Conservation (phyloP, 208 protist species). For the Leishmania martiniquensis region DNA sequence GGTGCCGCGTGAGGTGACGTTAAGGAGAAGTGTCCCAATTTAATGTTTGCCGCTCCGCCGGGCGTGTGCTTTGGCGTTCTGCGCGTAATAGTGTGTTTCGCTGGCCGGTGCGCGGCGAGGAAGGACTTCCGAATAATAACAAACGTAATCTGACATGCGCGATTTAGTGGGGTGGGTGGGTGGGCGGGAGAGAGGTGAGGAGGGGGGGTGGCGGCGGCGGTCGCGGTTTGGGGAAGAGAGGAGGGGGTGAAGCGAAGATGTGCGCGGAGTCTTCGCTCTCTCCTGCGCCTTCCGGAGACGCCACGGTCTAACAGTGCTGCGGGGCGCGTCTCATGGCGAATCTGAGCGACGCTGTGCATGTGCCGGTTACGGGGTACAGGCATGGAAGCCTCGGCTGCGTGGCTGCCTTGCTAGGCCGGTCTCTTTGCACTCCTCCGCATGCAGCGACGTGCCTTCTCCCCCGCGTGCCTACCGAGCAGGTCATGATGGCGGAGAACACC, state of each 20-base stretch:
- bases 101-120: too few species aligned
- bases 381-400: background rate
- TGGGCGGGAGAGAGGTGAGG: background rate
- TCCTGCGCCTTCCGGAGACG: background rate
- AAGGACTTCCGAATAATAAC: background rate
- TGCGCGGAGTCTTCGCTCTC: background rate
- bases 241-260: background rate
- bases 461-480: background rate
- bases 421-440: background rate
- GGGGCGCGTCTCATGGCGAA: background rate
- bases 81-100: background rate
- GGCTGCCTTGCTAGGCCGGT: background rate
- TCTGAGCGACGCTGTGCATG: background rate
- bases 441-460: background rate
- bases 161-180: too few species aligned
- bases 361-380: background rate
- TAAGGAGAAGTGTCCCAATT: background rate
- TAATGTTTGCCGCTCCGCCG: background rate
- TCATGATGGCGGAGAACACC: background rate
- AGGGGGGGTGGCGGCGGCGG: background rate
- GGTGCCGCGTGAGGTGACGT: background rate
- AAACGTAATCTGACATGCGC: too few species aligned
- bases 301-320: background rate
- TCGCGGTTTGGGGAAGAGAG: too few species aligned
- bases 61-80: background rate